Evolutionary conservation across 257 asterid species (phyloP).

Genomic region (Jaltomata sinuosa): DNA sequence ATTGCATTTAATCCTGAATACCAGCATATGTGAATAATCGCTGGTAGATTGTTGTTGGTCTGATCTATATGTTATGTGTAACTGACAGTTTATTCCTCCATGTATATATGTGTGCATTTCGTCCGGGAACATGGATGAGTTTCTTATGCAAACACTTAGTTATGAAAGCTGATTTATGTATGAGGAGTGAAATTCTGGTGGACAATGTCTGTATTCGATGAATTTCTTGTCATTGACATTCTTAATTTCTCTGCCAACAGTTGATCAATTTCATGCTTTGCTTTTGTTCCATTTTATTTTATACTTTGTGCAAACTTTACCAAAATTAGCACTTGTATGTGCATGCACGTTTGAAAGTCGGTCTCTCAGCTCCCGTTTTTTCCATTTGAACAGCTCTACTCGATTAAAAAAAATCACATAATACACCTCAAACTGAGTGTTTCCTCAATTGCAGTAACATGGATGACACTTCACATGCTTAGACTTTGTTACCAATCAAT

Average conservation of each 20-base stretch:
- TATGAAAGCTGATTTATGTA: slow-evolving; percentile 4
- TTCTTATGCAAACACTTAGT: neutral
- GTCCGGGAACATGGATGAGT: neutral
- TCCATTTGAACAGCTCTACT: no score
- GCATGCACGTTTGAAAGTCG: neutral
- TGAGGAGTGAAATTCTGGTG: neutral
- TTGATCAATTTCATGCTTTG: neutral
- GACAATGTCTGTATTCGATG: neutral
- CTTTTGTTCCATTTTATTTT: neutral
- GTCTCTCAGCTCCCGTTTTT: no score
- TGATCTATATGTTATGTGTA: neutral
- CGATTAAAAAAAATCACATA: no score
- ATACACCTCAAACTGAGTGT: no score
- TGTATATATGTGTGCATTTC: slow-evolving; percentile 15
- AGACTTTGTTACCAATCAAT: no score
- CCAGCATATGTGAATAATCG: slow-evolving; percentile 43
- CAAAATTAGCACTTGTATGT: neutral
- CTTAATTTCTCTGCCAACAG: neutral
- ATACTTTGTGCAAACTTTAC: neutral
- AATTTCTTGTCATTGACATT: neutral
- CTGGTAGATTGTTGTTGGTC: slow-evolving; percentile 5
- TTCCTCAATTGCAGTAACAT: no score
- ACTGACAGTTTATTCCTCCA: neutral
- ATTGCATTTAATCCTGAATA: slow-evolving; percentile 88
- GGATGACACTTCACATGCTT: no score